Conservation (phyloP, 345 rosid species). For the Euphorbia tirucalli region DNA sequence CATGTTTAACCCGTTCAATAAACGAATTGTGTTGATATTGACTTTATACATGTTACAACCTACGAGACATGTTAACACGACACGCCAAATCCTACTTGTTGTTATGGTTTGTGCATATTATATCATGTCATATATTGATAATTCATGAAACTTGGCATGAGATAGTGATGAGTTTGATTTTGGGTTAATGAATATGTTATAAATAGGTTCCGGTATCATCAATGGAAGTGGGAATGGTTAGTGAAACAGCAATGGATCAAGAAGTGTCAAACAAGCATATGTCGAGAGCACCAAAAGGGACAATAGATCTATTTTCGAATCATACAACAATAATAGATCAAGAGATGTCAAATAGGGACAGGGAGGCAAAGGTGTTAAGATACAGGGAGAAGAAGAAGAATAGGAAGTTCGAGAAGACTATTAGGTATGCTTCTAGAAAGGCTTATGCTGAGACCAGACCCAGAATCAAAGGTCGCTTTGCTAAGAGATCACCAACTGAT, state of each 20-base stretch:
- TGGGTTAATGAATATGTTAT: background rate
- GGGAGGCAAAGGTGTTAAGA: conserved; percentile 87
- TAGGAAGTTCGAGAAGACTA: conserved; percentile 87
- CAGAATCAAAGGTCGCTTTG: conserved; percentile 86
- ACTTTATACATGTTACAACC: too few species aligned
- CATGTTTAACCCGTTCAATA: too few species aligned
- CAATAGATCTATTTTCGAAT: conserved; percentile 52
- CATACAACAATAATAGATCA: conserved; percentile 44
- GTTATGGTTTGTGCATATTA: too few species aligned
- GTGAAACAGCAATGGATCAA: conserved; percentile 55
- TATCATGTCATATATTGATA: too few species aligned
- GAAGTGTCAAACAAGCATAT: conserved; percentile 40
- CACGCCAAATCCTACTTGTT: too few species aligned
- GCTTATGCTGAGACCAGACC: conserved; percentile 96
- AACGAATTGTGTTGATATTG: too few species aligned
- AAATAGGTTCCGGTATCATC: conserved; percentile 69
- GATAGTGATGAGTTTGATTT: background rate
- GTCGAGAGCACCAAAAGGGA: conserved; percentile 52
- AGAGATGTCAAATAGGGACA: conserved; percentile 56
- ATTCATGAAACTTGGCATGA: background rate
- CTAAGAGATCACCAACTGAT: conserved; percentile 47
- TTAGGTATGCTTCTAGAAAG: conserved; percentile 95
- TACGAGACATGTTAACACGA: too few species aligned
- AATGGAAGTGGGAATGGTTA: conserved; percentile 63
- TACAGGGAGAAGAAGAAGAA: conserved; percentile 95